A percentile compares a stretch with the other conserved stretches of the same genome.
Evolutionary conservation across 1,139 yeast species (phyloP).

Genomic region (Debaryomycetaceae sp.): DNA sequence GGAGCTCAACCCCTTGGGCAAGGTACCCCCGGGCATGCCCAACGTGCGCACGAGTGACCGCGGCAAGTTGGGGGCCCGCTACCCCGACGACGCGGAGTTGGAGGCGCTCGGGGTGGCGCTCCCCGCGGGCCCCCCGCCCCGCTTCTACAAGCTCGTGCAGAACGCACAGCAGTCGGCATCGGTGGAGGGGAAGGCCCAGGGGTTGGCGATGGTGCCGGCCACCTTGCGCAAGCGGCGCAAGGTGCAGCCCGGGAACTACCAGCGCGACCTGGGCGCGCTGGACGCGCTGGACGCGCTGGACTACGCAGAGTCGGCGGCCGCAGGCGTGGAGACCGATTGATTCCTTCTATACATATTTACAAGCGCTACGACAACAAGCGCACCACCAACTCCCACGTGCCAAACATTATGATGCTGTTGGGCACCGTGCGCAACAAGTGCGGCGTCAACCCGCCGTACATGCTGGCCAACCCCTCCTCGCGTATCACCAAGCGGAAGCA

Average conservation of each 20-base stretch:
- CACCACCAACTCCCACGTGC: conserved; percentile 96
- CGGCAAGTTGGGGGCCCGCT: conserved; percentile 11
- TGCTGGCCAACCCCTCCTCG: conserved; percentile 88
- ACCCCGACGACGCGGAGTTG: conserved; percentile 27
- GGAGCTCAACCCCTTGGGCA: conserved; percentile 44
- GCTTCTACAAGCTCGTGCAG: conserved; percentile 35
- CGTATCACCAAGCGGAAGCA: conserved; percentile 77
- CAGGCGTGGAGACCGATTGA: conserved; percentile 6
- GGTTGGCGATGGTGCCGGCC: too few species aligned
- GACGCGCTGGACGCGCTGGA: too few species aligned
- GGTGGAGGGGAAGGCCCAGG: too few species aligned
- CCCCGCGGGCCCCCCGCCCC: conserved; percentile 38
- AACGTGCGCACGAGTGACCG: conserved; percentile 4
- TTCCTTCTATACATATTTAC: conserved; percentile 1
- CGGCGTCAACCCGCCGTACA: conserved; percentile 98
- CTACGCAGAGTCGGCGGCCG: too few species aligned
- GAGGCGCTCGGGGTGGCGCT: conserved; percentile 22
- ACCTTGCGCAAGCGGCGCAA: too few species aligned
- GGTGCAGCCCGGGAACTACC: too few species aligned
- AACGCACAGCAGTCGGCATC: conserved; percentile 13
- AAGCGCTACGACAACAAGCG: conserved; percentile 47
- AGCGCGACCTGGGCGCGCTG: too few species aligned
- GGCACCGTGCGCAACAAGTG: conserved; percentile 96
- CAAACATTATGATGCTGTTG: conserved; percentile 96
- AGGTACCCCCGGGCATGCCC: conserved; percentile 24